Base-by-base conservation (phyloP, 2,329 filamentous ascomycete species). In the Parafenestella ontariensis region DNA sequence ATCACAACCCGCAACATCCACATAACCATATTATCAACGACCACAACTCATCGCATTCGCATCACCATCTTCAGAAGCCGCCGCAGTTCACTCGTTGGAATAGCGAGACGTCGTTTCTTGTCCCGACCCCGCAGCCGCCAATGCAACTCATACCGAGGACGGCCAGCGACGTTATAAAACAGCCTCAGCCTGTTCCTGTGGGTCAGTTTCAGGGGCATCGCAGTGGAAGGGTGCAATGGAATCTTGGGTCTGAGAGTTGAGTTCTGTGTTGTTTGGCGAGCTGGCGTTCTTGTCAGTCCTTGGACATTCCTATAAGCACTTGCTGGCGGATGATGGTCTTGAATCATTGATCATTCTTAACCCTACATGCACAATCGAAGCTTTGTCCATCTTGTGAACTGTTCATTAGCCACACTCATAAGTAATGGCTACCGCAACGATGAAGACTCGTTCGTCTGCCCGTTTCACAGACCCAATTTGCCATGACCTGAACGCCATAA, bases 151-250 rank as follows among this genome's bases (percentile, higher is more conserved):
- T 72, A 13, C 60, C 63, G 2, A 60, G 70, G 29, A 65, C 52
- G 6, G 63, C 44, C 42, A 74, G 71, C 54, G 70, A 73, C 42
- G 47, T 73, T 8, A 66, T 73, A 23, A 54, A 64, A 36, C 58
- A 63, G 23, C 70, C 70, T 11, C 61, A 66, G 50, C 70, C 70
- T 3, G 43, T 71, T 46, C 56, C 61, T n/a, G 54, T 65, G 5
- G 64, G 60, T 7, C 55, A 55, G 34, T 59, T 65, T 23, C 56
- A 46, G 3, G 59, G 59, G 5, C 39, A 46, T 43, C 49, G 52
- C n/a, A 54, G 59, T 40, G 66, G 66, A 7, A 62, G 66, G n/a
- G 66, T 74, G 47, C 63, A 71, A 54, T 75, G 72, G 72, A 69
- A 70, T 43, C 56, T 75, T 50, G 71, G 72, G 9, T 72, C 69